A percentile compares a stretch with the other conserved stretches of the same genome.
Conservation (phyloP, 257 asterid species). For the Solanum phureja region DNA sequence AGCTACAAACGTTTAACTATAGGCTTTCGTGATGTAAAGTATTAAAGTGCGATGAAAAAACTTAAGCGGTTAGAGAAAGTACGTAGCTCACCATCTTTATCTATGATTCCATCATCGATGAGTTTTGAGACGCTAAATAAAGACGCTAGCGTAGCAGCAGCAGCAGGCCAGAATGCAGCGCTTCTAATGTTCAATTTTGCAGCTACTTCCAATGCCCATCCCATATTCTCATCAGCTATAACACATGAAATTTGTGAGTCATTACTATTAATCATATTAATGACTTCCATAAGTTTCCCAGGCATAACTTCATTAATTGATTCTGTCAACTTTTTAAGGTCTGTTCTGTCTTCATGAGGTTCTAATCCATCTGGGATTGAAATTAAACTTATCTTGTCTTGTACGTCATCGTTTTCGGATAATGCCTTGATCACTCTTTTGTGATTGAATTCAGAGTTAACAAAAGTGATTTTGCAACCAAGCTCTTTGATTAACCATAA, state of each 20-base stretch:
- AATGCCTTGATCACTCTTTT: constrained; percentile 24
- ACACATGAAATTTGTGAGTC: constrained; percentile 20
- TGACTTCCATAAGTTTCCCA: constrained; percentile 27
- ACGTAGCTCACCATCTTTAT: constrained; percentile 23
- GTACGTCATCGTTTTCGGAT: constrained; percentile 2
- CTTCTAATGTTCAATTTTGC: constrained; percentile 25
- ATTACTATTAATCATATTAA: constrained; percentile 11
- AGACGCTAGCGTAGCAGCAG: constrained; percentile 28
- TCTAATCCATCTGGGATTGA: constrained; percentile 60
- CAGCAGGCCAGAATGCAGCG: constrained; percentile 33
- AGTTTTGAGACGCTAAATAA: constrained; percentile 15
- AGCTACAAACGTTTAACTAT: neutral
- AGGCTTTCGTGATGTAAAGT: neutral
- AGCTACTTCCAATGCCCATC: constrained; percentile 40
- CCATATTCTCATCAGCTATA: constrained; percentile 35
- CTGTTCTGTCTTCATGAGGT: constrained; percentile 45
- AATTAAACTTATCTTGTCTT: constrained; percentile 19
- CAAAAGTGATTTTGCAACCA: constrained; percentile 44
- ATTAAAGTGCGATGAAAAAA: neutral
- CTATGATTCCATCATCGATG: constrained; percentile 38
- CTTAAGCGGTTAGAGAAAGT: neutral
- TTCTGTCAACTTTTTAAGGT: constrained; percentile 15
- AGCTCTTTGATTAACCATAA: constrained; percentile 19
- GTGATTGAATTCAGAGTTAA: constrained; percentile 50
- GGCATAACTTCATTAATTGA: constrained; percentile 31